Conservation (phyloP, 371 early-diverging fungal species). For the Blakeslea trispora region DNA sequence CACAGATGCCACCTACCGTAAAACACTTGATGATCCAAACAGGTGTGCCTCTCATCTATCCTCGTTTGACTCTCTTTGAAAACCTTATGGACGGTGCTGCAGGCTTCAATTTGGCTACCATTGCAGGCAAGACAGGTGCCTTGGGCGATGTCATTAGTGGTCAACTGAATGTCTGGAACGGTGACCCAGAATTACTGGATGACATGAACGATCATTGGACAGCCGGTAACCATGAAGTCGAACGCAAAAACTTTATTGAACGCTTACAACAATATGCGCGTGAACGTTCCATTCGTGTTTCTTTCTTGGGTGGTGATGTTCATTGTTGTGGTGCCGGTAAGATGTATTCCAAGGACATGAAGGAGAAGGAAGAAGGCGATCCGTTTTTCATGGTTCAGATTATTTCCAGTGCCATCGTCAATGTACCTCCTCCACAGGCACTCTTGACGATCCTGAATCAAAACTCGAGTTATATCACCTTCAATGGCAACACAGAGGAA, state of each 20-base stretch:
- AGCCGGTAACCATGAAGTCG: constrained; percentile 65
- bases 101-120: constrained; percentile 40
- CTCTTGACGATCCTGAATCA: constrained; percentile 29
- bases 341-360: constrained; percentile 55
- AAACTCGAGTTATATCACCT: constrained; percentile 24
- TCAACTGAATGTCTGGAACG: constrained; percentile 63
- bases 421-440: constrained; percentile 47
- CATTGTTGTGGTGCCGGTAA: constrained; percentile 78
- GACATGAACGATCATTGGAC: constrained; percentile 80
- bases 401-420: constrained; percentile 74
- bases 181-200: constrained; percentile 79
- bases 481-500: constrained; percentile 38
- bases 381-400: constrained; percentile 71
- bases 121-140: constrained; percentile 54
- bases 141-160: constrained; percentile 49
- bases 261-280: constrained; percentile 72
- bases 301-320: constrained; percentile 83
- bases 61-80: constrained; percentile 66
- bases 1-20: constrained; percentile 52
- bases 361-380: constrained; percentile 56
- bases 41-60: constrained; percentile 79
- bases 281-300: constrained; percentile 64
- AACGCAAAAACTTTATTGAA: constrained; percentile 68
- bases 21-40: constrained; percentile 62
- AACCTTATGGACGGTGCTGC: constrained; percentile 49